phyloP scores from a whole-genome alignment of 495 filamentous ascomycete genomes.

The Penicilliopsis zonata region DNA sequence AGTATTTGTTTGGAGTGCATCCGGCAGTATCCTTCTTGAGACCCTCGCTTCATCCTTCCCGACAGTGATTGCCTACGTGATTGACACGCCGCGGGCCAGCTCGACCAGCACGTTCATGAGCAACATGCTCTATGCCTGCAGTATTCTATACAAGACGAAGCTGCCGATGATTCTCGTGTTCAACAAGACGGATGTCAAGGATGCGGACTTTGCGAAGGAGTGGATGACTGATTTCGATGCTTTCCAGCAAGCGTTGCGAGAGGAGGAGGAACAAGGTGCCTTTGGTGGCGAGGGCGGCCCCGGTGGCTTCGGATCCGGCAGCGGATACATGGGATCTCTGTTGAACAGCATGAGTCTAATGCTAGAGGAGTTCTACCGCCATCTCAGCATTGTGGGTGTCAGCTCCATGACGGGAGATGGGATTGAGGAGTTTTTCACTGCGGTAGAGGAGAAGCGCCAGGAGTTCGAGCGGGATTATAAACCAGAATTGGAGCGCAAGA shows the following conservation, averaged over 20 bases:
- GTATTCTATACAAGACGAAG: slow-evolving; percentile 96
- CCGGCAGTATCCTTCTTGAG: slow-evolving; percentile 84
- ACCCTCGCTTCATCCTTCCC: slow-evolving; percentile 87
- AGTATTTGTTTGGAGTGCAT: slow-evolving; percentile 95
- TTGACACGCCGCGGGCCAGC: slow-evolving; percentile 86
- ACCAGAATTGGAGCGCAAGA: slow-evolving; percentile 75
- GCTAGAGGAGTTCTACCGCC: slow-evolving; percentile 94
- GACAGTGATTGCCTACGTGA: slow-evolving; percentile 92
- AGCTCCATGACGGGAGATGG: slow-evolving; percentile 88
- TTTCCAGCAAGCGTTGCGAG: slow-evolving; percentile 74
- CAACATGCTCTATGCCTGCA: slow-evolving; percentile 99
- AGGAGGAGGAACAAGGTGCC: slow-evolving; percentile 66
- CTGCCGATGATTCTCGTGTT: slow-evolving; percentile 97
- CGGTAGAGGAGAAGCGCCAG: slow-evolving; percentile 70
- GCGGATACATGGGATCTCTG: slow-evolving; percentile 93
- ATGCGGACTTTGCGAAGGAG: slow-evolving; percentile 85
- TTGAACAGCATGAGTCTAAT: slow-evolving; percentile 96
- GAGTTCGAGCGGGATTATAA: slow-evolving; percentile 90
- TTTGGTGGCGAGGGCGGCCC: slow-evolving; percentile 62
- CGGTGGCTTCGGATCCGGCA: slow-evolving; percentile 51
- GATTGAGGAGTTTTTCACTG: slow-evolving; percentile 84
- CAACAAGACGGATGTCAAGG: slow-evolving; percentile 94
- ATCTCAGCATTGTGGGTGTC: slow-evolving; percentile 84
- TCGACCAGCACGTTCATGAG: slow-evolving; percentile 97
- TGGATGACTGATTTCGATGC: slow-evolving; percentile 99